phyloP scores from a whole-genome alignment of 371 early-diverging fungal genomes.

The Choanephora cucurbitarum region DNA sequence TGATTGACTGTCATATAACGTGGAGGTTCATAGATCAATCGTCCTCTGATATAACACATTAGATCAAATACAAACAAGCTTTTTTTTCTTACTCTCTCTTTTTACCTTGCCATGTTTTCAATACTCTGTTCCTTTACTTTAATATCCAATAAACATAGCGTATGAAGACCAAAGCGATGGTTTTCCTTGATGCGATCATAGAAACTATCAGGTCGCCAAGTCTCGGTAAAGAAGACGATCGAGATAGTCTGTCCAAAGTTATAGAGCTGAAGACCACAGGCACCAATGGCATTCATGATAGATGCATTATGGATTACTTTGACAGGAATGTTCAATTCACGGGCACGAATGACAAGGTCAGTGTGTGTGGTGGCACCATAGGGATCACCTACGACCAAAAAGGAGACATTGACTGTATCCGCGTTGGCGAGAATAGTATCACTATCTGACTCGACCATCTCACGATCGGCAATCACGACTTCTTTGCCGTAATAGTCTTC shows the following conservation, averaged over 20 bases:
- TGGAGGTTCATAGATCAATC: slow-evolving; percentile 95
- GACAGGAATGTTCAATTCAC: slow-evolving; percentile 84
- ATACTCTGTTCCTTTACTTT: slow-evolving; percentile 98
- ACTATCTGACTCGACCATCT: slow-evolving; percentile 94
- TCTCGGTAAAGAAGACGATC: slow-evolving; percentile 97
- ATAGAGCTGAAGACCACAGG: slow-evolving; percentile 98
- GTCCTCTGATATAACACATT: slow-evolving; percentile 61
- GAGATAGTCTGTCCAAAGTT: slow-evolving; percentile 99
- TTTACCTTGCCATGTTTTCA: slow-evolving; percentile 90
- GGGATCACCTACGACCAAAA: slow-evolving; percentile 99
- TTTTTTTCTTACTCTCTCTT: no score
- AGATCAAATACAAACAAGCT: no score
- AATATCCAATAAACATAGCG: slow-evolving; percentile 97
- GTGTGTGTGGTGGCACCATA: slow-evolving; percentile 99
- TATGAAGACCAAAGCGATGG: slow-evolving; percentile 86
- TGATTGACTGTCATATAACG: slow-evolving; percentile 98
- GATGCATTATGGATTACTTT: slow-evolving; percentile 98
- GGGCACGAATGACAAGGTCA: slow-evolving; percentile 95
- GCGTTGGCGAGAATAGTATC: slow-evolving; percentile 92
- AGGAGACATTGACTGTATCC: slow-evolving; percentile 86
- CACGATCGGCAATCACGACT: slow-evolving; percentile 91
- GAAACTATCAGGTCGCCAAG: slow-evolving; percentile 97
- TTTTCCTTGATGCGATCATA: slow-evolving; percentile 95
- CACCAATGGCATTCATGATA: slow-evolving; percentile 98
- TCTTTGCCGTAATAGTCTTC: slow-evolving; percentile 88